A percentile compares a stretch with the other conserved stretches of the same genome.
Evolutionary conservation across 2,329 filamentous ascomycete genomes (phyloP).

Genomic region (Epichloe sp.): DNA sequence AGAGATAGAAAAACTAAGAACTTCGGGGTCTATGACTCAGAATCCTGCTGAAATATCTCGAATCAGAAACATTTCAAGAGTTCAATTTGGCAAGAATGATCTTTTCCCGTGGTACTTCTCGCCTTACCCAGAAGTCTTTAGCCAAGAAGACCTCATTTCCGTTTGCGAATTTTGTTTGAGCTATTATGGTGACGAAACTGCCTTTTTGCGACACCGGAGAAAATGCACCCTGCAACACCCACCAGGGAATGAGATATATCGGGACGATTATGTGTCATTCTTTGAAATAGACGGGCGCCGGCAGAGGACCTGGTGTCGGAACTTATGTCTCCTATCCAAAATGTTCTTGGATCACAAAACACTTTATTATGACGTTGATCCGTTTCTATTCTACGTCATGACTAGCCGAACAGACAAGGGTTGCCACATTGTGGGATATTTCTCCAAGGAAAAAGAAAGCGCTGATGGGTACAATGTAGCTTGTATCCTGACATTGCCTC

Average conservation of each 20-base stretch:
- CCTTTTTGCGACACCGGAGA: conserved; percentile 77
- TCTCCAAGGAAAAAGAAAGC: conserved; percentile 91
- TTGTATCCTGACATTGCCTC: conserved; percentile 90
- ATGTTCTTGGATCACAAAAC: conserved; percentile 98
- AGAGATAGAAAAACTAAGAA: conserved; percentile 91
- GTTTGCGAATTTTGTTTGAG: conserved; percentile 95
- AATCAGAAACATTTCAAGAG: conserved; percentile 84
- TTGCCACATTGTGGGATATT: conserved; percentile 96
- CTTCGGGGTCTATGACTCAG: conserved; percentile 95
- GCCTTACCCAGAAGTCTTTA: conserved; percentile 82
- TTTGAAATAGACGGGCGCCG: conserved; percentile 94
- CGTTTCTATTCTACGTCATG: conserved; percentile 98
- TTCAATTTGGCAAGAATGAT: conserved; percentile 87
- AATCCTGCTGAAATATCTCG: conserved; percentile 94
- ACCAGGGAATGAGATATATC: conserved; percentile 95
- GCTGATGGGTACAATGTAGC: conserved; percentile 96
- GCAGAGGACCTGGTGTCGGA: conserved; percentile 92
- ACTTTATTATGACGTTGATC: conserved; percentile 98
- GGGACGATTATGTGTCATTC: conserved; percentile 85
- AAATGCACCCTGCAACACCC: conserved; percentile 91
- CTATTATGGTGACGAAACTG: conserved; percentile 74
- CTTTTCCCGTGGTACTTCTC: conserved; percentile 99
- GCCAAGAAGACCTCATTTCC: conserved; percentile 79
- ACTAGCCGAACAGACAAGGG: conserved; percentile 77
- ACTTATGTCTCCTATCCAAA: conserved; percentile 86